These are phyloP conservation scores for Gautieria morchelliformis DNA, from an alignment of 768 basidiomycete genomes.

Conservation along the genomic window DNA sequence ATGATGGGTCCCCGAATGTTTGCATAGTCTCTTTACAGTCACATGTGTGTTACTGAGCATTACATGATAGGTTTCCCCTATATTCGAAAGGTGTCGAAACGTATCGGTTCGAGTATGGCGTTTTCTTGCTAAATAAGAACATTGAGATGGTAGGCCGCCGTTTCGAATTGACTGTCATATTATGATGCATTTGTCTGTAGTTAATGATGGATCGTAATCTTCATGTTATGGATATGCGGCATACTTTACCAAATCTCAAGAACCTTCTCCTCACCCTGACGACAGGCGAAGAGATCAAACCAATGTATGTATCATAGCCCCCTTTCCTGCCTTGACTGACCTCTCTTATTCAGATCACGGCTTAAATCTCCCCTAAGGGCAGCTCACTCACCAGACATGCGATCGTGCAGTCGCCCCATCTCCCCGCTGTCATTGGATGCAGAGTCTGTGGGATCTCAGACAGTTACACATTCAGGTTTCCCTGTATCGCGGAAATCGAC, in stretches of 20 bases:
- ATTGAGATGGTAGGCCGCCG: conserved; percentile 72
- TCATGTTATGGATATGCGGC: conserved; percentile 84
- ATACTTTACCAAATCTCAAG: conserved; percentile 95
- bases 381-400: conserved; percentile 15
- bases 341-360: background rate
- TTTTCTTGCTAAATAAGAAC: conserved; percentile 93
- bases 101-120: conserved; percentile 96
- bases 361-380: background rate
- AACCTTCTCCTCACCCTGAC: conserved; percentile 83
- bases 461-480: background rate
- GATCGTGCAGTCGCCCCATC: conserved; percentile 11
- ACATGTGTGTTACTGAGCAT: background rate
- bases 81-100: conserved; percentile 93
- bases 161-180: background rate
- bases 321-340: background rate
- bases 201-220: conserved; percentile 87
- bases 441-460: background rate
- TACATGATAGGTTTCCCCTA: conserved; percentile 73
- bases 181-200: conserved; percentile 29
- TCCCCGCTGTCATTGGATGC: background rate
- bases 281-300: conserved; percentile 46
- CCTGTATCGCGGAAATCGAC: background rate
- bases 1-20: conserved; percentile 95
- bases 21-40: conserved; percentile 21
- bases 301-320: conserved; percentile 25